These are phyloP conservation scores for Pseudogymnoascus sp. DNA, from an alignment of 2,329 filamentous ascomycete species.

Conservation along the genomic window DNA sequence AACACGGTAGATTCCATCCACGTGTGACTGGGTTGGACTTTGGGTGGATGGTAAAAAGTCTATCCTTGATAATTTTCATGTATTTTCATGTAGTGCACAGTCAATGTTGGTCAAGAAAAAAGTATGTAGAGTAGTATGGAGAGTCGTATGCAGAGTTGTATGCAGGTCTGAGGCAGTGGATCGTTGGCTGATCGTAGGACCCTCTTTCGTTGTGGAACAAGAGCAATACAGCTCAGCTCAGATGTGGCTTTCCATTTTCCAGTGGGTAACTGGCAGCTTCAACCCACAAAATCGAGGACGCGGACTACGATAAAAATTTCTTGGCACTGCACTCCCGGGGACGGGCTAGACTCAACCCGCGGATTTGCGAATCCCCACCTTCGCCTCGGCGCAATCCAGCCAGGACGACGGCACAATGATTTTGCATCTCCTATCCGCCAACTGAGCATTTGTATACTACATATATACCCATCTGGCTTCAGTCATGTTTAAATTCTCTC, in stretches of 20 bases:
- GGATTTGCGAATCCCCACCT: not conserved
- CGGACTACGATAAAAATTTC: not conserved
- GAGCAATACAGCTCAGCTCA: not conserved
- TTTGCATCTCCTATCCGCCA: not conserved
- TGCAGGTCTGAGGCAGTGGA: slow-evolving; percentile 9
- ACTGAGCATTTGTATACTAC: not conserved
- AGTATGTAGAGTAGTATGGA: not conserved
- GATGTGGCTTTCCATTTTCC: no score
- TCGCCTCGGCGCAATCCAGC: not conserved
- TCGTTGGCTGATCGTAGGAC: not conserved
- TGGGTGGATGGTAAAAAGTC: slow-evolving; percentile 2
- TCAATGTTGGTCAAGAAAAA: not conserved
- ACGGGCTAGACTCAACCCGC: not conserved
- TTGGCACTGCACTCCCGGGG: not conserved
- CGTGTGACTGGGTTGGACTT: not conserved
- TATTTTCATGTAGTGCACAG: slow-evolving; percentile 3
- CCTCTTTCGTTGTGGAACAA: not conserved
- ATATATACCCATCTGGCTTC: not conserved
- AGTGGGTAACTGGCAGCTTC: no score
- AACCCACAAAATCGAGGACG: not conserved
- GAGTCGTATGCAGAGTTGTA: not conserved
- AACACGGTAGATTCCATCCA: not conserved
- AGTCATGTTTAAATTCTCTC: not conserved
- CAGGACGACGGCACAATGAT: not conserved
- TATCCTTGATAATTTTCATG: not conserved